Conservation (phyloP, 1,139 yeast genomes). For the Arxiozyma bovina region DNA sequence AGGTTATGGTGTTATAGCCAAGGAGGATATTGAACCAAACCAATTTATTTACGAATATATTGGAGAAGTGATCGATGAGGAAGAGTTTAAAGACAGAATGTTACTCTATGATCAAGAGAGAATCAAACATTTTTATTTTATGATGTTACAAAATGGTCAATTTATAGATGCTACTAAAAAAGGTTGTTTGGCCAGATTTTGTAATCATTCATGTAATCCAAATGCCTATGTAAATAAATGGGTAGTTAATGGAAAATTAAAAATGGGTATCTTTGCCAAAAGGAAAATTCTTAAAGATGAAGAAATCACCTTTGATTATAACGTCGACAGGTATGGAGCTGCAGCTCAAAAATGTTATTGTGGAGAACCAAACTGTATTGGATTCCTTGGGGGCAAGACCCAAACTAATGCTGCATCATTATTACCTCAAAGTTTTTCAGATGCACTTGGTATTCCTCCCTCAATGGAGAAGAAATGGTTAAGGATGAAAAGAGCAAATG, state of each 20-base stretch:
- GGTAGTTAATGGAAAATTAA: conserved; percentile 84
- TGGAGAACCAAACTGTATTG: conserved; percentile 86
- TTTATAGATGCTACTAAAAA: conserved; percentile 88
- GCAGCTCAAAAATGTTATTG: conserved; percentile 91
- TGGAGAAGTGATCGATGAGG: conserved; percentile 86
- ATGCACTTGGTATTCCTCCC: conserved; percentile 74
- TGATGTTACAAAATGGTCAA: conserved; percentile 92
- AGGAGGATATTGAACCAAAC: conserved; percentile 46
- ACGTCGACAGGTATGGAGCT: conserved; percentile 94
- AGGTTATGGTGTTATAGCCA: conserved; percentile 84
- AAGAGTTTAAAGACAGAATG: conserved; percentile 63
- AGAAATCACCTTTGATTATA: conserved; percentile 90
- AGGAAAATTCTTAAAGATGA: conserved; percentile 67
- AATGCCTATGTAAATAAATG: conserved; percentile 94
- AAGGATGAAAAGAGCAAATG: conserved; percentile 46
- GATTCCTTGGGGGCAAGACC: conserved; percentile 91
- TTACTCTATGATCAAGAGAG: conserved; percentile 59
- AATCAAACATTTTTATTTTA: conserved; percentile 85
- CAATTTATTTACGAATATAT: conserved; percentile 81
- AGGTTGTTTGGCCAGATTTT: conserved; percentile 84
- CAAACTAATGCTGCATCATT: conserved; percentile 85
- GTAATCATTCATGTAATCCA: conserved; percentile 91
- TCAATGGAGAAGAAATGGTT: conserved; percentile 57
- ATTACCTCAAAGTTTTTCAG: conserved; percentile 74
- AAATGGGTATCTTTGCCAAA: conserved; percentile 93